Percentiles rank a stretch among this genome's conserved stretches.
Conservation (phyloP, 2,329 filamentous ascomycete species). For the Verticillium alfalfae region DNA sequence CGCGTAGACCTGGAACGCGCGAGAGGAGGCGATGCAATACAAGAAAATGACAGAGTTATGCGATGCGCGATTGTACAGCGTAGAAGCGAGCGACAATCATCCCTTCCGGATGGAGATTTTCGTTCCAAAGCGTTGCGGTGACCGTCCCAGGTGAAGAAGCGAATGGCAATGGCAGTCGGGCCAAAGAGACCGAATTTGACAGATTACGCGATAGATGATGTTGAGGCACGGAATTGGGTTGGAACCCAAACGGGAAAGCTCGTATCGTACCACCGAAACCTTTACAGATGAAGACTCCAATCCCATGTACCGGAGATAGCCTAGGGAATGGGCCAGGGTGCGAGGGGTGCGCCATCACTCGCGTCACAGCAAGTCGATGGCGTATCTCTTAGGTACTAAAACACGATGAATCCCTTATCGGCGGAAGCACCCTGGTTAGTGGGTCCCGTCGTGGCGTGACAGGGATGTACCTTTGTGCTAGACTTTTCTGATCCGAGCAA, state of each 20-base stretch:
- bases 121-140: neutral
- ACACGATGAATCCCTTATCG: too few relatives aligned
- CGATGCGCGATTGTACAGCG: neutral
- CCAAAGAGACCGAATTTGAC: neutral
- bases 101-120: neutral
- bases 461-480: too few relatives aligned
- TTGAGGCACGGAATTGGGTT: neutral
- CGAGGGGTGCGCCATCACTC: neutral
- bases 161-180: neutral
- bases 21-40: neutral
- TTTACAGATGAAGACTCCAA: too few relatives aligned
- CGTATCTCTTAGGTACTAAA: neutral
- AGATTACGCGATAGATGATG: neutral
- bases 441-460: too few relatives aligned
- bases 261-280: neutral
- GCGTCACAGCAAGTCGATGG: neutral
- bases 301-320: neutral
- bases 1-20: neutral
- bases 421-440: too few relatives aligned
- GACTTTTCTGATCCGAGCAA: too few relatives aligned
- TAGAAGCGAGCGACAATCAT: neutral
- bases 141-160: neutral
- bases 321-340: neutral
- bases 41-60: neutral
- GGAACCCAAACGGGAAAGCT: neutral